Conservation (phyloP, 177 flowering plant genomes). For the Vitis hybrid region DNA sequence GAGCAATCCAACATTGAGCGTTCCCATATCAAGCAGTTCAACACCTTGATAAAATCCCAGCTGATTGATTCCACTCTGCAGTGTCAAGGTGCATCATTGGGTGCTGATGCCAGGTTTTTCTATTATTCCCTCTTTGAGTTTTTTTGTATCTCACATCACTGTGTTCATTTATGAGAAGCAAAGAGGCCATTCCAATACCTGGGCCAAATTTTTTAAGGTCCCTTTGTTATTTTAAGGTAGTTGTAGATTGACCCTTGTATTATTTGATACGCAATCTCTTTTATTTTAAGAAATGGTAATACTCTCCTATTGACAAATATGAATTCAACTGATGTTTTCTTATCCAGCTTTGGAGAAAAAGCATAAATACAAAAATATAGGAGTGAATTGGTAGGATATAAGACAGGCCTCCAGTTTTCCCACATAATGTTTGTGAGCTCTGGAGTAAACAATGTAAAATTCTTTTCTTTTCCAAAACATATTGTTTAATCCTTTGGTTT, state of each 20-base stretch:
- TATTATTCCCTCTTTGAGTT: background rate
- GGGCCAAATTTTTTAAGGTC: background rate
- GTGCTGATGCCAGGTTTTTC: background rate
- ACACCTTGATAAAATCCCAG: slow-evolving; percentile 4
- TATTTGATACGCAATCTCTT: background rate
- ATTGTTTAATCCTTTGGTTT: too few relatives aligned
- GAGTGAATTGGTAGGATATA: too few relatives aligned
- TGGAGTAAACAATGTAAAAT: too few relatives aligned
- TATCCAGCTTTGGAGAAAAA: too few relatives aligned
- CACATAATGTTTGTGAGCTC: too few relatives aligned
- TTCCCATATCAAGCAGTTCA: background rate
- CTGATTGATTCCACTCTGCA: background rate
- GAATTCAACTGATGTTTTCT: too few relatives aligned
- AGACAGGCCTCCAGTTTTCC: too few relatives aligned
- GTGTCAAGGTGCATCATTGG: background rate
- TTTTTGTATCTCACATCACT: background rate
- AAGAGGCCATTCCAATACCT: background rate
- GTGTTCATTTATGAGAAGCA: background rate
- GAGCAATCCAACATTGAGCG: too few relatives aligned
- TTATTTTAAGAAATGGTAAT: background rate
- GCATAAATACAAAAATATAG: too few relatives aligned
- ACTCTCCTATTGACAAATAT: too few relatives aligned
- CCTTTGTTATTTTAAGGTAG: background rate
- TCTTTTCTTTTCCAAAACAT: too few relatives aligned
- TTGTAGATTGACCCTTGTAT: background rate